Evolutionary conservation across 306 rosid genomes (phyloP), one percentile per base, ranked within the genome.

Genomic region (Coriaria nepalensis): DNA sequence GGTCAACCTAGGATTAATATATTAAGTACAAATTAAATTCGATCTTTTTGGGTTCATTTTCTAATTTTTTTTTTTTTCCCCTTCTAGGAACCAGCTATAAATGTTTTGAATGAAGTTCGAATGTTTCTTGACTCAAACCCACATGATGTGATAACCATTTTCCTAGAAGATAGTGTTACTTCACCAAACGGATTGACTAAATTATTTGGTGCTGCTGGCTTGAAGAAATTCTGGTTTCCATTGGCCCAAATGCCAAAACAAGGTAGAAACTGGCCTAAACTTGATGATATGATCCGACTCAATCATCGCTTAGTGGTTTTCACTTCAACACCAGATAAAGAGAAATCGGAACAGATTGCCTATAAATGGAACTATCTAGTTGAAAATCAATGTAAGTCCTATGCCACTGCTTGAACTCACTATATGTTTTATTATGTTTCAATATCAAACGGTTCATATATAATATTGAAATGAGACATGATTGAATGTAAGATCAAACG

Each of bases 261-360:
- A 5, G 40, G 40, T 37, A 7, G 40, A 37, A 37, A 37, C 7
- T 37, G 40, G 40, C 40, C 40, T 5, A 37, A 5, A 37, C 5
- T 37, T 7, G 40, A 37, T 37, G 40, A 37, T 37, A 37, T 37
- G 40, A 37, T 37, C 40, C 5, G 7, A 7, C 5, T 5, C 40
- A 37, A 37, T 37, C 40, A 37, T 37, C 40, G 40, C 7, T 37
- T 37, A 37, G 40, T 37, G 6, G 40, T 37, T 37, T 37, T 37
- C 40, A 78, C 82, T 56, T 81, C 78, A 0, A 78, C 59, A 56
- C 8, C 68, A 4, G 40, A 78, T 2, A 81, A 75, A 50, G 82
- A 78, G 51, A 50, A 72, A 47, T 64, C 80, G 12, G 86, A 78
- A 67, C 82, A 80, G 36, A 75, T 75, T 14, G 92, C 92, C 13